phyloP scores from a whole-genome alignment of 345 rosid species.

The Syzygium grande region DNA sequence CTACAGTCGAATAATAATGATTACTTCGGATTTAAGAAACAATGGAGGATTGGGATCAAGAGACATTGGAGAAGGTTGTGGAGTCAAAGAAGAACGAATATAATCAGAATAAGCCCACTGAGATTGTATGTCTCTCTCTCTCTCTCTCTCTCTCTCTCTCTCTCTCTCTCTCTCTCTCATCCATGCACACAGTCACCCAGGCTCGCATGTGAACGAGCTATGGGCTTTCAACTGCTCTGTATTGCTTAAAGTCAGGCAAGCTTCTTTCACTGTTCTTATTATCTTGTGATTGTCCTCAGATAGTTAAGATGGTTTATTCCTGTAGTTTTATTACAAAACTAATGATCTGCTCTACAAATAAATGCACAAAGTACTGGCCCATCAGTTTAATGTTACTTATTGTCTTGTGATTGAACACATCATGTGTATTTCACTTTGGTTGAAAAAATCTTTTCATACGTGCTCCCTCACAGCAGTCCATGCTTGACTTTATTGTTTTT shows the following conservation, averaged over 20 bases:
- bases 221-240: background rate
- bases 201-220: background rate
- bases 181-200: background rate
- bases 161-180: background rate
- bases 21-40: constrained; percentile 20
- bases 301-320: background rate
- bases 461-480: background rate
- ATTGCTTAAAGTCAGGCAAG: background rate
- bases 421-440: background rate
- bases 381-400: background rate
- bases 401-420: background rate
- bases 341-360: background rate
- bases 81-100: constrained; percentile 80
- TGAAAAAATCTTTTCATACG: background rate
- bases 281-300: background rate
- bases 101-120: constrained; percentile 88
- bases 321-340: background rate
- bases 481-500: background rate
- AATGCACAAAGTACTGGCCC: background rate
- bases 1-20: background rate
- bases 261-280: background rate
- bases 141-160: background rate
- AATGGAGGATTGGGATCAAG: constrained; percentile 99
- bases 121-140: constrained; percentile 50
- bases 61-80: constrained; percentile 82